A percentile compares a stretch with the other conserved stretches of the same genome.
phyloP scores from a whole-genome alignment of 441 rosid genomes.

The Bocquillonia castaneifolia region DNA sequence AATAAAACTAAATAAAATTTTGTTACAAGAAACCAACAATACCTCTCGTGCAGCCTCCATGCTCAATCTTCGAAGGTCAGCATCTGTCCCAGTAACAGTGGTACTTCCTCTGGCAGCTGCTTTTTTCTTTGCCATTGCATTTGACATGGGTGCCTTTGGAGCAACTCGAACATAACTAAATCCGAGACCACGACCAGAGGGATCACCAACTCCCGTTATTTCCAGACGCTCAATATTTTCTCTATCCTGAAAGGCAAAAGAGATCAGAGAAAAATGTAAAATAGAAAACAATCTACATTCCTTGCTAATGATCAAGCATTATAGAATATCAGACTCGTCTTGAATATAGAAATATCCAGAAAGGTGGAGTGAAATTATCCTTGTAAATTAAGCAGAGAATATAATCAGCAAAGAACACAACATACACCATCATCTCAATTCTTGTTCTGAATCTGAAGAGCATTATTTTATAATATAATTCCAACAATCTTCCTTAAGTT shows the following conservation, averaged over 20 bases:
- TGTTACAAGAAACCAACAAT: conserved; percentile 20
- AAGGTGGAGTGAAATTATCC: background rate
- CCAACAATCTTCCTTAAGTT: conserved; percentile 1
- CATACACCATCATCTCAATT: background rate
- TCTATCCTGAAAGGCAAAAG: conserved; percentile 51
- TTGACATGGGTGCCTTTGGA: conserved; percentile 86
- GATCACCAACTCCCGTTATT: conserved; percentile 99
- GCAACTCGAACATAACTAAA: conserved; percentile 91
- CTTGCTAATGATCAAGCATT: conserved; percentile 4
- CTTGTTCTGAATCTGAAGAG: background rate
- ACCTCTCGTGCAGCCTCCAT: conserved; percentile 99
- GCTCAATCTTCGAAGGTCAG: conserved; percentile 97
- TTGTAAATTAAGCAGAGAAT: background rate
- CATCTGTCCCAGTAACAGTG: conserved; percentile 97
- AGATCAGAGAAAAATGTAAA: background rate
- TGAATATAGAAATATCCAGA: background rate
- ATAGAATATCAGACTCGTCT: background rate
- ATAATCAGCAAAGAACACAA: background rate
- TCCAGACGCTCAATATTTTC: conserved; percentile 97
- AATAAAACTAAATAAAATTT: background rate
- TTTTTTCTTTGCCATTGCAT: conserved; percentile 73
- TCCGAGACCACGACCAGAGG: conserved; percentile 97
- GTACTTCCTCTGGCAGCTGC: conserved; percentile 86
- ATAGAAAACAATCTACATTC: background rate
- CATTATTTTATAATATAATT: background rate